A percentile compares a stretch with the other conserved stretches of the same genome.
Evolutionary conservation across 192 early-diverging fungal species (phyloP).

Genomic region (Podila minutissima): DNA sequence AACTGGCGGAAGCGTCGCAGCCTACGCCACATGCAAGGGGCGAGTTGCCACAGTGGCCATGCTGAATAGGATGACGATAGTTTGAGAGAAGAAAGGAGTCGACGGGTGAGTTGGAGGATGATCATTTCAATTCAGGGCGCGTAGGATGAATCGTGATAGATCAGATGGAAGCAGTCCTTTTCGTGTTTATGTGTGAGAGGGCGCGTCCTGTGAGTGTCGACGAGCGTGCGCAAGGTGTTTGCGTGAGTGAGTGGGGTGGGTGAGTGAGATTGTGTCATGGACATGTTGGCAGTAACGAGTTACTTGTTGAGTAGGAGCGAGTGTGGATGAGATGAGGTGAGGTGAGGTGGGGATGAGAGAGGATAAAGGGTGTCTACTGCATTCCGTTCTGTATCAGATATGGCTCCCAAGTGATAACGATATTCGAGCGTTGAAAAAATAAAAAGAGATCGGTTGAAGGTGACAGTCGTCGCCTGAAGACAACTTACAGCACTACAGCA

Average conservation of each 20-base stretch:
- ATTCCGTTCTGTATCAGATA: no score
- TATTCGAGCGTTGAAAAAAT: background rate
- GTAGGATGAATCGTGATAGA: background rate
- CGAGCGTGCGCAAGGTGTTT: background rate
- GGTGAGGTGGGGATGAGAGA: background rate
- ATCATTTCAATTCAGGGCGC: background rate
- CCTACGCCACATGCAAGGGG: constrained; percentile 33
- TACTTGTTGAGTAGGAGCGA: background rate
- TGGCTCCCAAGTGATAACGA: background rate
- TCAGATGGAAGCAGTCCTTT: background rate
- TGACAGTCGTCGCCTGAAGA: background rate
- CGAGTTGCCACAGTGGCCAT: constrained; percentile 47
- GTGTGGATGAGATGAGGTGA: background rate
- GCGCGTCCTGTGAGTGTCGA: background rate
- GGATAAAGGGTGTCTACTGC: background rate
- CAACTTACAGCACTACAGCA: constrained; percentile 47
- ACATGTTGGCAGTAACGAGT: background rate
- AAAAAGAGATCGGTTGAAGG: background rate
- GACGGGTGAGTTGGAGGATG: background rate
- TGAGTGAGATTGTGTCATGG: background rate
- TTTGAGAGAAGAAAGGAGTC: background rate
- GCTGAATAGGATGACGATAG: constrained; percentile 5
- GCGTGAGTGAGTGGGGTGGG: background rate
- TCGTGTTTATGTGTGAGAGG: background rate
- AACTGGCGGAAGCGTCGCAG: constrained; percentile 34